Evolutionary conservation across 192 early-diverging fungal genomes (phyloP).

Genomic region (Rhizoclosmatium globosum): DNA sequence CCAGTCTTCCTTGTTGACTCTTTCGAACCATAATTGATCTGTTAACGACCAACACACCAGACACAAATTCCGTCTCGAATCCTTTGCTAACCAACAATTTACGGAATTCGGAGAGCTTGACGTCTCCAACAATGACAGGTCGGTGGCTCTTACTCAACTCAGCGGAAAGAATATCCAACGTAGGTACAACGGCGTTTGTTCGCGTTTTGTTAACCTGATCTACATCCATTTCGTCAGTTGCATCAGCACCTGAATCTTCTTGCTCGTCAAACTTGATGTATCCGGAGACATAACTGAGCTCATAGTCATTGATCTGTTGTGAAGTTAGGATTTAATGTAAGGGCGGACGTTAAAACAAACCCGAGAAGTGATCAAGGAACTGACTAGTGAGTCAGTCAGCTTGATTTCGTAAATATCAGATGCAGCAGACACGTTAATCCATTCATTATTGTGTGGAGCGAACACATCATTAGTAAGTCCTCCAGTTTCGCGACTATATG

Average conservation of each 20-base stretch:
- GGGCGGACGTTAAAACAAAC: no score
- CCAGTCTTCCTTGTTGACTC: conserved; percentile 51
- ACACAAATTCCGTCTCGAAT: conserved; percentile 81
- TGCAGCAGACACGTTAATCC: conserved; percentile 88
- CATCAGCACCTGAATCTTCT: conserved; percentile 47
- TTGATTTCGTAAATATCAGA: conserved; percentile 84
- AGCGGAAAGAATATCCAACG: conserved; percentile 71
- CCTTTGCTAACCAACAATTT: conserved; percentile 74
- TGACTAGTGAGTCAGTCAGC: conserved; percentile 89
- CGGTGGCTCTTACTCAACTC: conserved; percentile 53
- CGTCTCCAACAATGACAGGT: conserved; percentile 86
- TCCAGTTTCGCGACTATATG: conserved; percentile 66
- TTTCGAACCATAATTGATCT: conserved; percentile 69
- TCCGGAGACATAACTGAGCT: conserved; percentile 80
- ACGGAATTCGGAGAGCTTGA: conserved; percentile 84
- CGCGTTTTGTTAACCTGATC: not conserved
- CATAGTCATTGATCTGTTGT: conserved; percentile 74
- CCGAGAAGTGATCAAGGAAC: conserved; percentile 65
- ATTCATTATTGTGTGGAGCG: conserved; percentile 81
- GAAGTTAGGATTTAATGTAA: not conserved
- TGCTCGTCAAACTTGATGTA: conserved; percentile 64
- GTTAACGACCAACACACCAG: conserved; percentile 86
- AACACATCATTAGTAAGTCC: conserved; percentile 87
- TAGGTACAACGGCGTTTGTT: conserved; percentile 62
- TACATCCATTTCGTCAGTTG: not conserved